Conservation (phyloP, 2,329 filamentous ascomycete species). For the Eutypella sp. region DNA sequence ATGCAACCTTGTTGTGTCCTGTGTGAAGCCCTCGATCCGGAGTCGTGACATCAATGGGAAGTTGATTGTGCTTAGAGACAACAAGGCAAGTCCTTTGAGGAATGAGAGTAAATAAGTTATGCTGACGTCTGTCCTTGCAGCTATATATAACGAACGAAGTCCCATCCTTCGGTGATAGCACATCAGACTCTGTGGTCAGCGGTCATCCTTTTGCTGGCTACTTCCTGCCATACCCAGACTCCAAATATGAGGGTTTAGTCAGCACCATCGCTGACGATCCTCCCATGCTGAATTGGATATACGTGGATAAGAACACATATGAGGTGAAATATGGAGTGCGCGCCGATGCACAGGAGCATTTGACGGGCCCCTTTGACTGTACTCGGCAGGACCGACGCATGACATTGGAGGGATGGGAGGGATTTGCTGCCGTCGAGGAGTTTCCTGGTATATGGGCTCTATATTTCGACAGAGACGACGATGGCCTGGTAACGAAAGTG, state of each 20-base stretch:
- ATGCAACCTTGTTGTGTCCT: constrained; percentile 42
- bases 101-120: neutral
- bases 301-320: constrained; percentile 39
- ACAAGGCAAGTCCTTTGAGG: constrained; percentile 28
- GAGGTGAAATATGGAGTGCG: constrained; percentile 43
- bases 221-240: constrained; percentile 52
- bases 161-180: constrained; percentile 19
- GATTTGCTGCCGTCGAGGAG: constrained; percentile 43
- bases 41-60: constrained; percentile 40
- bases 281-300: constrained; percentile 49
- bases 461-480: constrained; percentile 43
- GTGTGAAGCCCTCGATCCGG: constrained; percentile 36
- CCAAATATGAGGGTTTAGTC: constrained; percentile 40
- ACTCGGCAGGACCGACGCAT: constrained; percentile 47
- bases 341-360: constrained; percentile 35
- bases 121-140: constrained; percentile 15
- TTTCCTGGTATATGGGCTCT: constrained; percentile 39
- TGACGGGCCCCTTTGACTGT: constrained; percentile 47
- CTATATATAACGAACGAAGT: constrained; percentile 42
- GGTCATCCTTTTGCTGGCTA: constrained; percentile 53
- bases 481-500: constrained; percentile 40
- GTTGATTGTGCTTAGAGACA: constrained; percentile 38
- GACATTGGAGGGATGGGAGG: constrained; percentile 45
- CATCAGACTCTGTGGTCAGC: constrained; percentile 20
- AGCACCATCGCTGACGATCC: constrained; percentile 44